phyloP scores from a whole-genome alignment of 169 alveolate species.

The Condylostoma magnum region DNA sequence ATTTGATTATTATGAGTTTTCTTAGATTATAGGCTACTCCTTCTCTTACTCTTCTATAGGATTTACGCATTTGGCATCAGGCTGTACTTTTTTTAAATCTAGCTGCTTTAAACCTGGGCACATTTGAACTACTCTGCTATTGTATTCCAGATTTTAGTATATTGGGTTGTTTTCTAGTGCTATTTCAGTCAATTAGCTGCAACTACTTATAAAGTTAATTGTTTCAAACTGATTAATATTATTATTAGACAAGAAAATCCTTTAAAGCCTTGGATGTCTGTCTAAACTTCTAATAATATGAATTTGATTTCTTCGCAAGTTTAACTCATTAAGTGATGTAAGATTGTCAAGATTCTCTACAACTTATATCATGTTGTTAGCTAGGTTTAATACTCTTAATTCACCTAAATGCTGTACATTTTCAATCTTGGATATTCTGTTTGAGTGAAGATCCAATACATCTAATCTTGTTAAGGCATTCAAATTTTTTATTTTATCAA shows the following conservation, averaged over 20 bases:
- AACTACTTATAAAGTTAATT: not conserved
- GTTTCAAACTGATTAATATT: slow-evolving; percentile 62
- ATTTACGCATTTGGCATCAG: slow-evolving; percentile 28
- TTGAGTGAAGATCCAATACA: slow-evolving; percentile 82
- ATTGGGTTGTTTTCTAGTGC: slow-evolving; percentile 74
- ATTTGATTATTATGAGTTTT: slow-evolving; percentile 34
- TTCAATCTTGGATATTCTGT: slow-evolving; percentile 76
- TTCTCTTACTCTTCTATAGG: not conserved
- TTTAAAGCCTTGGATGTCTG: slow-evolving; percentile 55
- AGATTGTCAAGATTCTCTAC: slow-evolving; percentile 67
- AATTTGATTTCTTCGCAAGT: slow-evolving; percentile 71
- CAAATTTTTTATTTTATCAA: slow-evolving; percentile 66
- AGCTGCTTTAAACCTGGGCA: slow-evolving; percentile 53
- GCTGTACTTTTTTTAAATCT: slow-evolving; percentile 33
- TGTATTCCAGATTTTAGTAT: slow-evolving; percentile 38
- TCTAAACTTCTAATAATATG: slow-evolving; percentile 58
- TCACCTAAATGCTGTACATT: slow-evolving; percentile 58
- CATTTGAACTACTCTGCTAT: slow-evolving; percentile 34
- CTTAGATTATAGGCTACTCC: slow-evolving; percentile 9
- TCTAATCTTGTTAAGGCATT: slow-evolving; percentile 71
- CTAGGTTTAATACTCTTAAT: slow-evolving; percentile 75
- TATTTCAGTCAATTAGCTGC: slow-evolving; percentile 52
- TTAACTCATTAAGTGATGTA: slow-evolving; percentile 62
- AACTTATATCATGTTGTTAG: slow-evolving; percentile 67
- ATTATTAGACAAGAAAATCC: slow-evolving; percentile 68